Percentiles rank a stretch among this genome's conserved stretches.
These are phyloP conservation scores for Kluyveromyces siamensis DNA, from an alignment of 805 yeast genomes.

Conservation along the genomic window DNA sequence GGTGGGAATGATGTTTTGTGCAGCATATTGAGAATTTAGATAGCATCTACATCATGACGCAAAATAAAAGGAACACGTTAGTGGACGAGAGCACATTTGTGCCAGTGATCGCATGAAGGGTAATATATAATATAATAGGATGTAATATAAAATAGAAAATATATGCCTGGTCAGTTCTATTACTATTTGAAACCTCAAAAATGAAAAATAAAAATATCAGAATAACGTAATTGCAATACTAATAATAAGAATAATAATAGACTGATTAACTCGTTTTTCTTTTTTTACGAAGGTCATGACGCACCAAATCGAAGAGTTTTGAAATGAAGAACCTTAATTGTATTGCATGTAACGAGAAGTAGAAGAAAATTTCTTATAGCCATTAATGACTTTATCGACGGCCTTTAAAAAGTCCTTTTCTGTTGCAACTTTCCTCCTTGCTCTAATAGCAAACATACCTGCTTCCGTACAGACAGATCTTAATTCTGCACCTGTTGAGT, in stretches of 20 bases:
- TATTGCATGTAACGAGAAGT: conserved; percentile 99
- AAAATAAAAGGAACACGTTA: not conserved
- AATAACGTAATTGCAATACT: too few species aligned
- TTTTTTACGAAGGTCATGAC: not conserved
- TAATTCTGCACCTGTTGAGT: conserved; percentile 97
- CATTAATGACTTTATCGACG: conserved; percentile 97
- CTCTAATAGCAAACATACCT: conserved; percentile 98
- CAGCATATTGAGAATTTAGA: not conserved
- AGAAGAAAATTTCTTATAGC: conserved; percentile 94
- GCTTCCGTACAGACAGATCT: conserved; percentile 99
- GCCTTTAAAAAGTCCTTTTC: conserved; percentile 97
- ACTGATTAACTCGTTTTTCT: too few species aligned
- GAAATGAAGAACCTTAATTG: conserved; percentile 38
- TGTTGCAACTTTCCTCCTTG: conserved; percentile 95
- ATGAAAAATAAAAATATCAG: not conserved
- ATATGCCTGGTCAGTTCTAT: not conserved
- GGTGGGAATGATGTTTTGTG: conserved; percentile 68
- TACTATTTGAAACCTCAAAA: not conserved
- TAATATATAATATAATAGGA: not conserved
- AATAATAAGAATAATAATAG: too few species aligned
- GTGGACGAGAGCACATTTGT: not conserved
- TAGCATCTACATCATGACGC: not conserved
- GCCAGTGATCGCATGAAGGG: not conserved
- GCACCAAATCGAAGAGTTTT: not conserved
- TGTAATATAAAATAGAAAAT: not conserved